Conservation (phyloP, 176 grass and related monocot genomes). For the Triticum monococcum region DNA sequence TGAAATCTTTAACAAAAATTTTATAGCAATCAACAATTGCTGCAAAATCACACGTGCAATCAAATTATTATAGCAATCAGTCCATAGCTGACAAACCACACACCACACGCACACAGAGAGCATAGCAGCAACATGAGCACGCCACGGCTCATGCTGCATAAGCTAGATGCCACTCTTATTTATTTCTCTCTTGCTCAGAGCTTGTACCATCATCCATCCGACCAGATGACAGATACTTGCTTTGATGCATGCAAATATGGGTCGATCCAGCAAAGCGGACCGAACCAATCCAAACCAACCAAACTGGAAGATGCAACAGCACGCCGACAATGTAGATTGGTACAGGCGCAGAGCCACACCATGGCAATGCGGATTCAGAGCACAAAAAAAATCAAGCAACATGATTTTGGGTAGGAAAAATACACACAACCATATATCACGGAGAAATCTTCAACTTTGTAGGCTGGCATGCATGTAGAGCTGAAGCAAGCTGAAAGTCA, state of each 20-base stretch:
- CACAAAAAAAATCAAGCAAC: neutral
- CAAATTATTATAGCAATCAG: no score
- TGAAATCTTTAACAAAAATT: no score
- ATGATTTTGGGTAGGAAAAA: neutral
- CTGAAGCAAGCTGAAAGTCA: no score
- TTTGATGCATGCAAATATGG: neutral
- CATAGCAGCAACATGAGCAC: neutral
- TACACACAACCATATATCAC: neutral
- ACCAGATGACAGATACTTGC: neutral
- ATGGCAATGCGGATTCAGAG: neutral
- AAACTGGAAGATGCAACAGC: no score
- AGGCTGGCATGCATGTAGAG: no score
- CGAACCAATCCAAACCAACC: no score
- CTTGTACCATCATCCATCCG: neutral
- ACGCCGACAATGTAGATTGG: no score
- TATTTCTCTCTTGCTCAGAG: neutral
- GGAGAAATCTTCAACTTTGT: neutral
- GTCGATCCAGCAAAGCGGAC: no score
- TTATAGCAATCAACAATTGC: no score
- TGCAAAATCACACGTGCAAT: no score
- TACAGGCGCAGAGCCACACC: no score
- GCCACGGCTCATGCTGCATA: neutral
- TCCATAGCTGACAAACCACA: no score
- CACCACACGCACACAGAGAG: neutral
- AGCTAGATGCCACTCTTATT: neutral